These are phyloP conservation scores for Myxozyma monticola DNA, from an alignment of 805 yeast genomes.

Conservation along the genomic window DNA sequence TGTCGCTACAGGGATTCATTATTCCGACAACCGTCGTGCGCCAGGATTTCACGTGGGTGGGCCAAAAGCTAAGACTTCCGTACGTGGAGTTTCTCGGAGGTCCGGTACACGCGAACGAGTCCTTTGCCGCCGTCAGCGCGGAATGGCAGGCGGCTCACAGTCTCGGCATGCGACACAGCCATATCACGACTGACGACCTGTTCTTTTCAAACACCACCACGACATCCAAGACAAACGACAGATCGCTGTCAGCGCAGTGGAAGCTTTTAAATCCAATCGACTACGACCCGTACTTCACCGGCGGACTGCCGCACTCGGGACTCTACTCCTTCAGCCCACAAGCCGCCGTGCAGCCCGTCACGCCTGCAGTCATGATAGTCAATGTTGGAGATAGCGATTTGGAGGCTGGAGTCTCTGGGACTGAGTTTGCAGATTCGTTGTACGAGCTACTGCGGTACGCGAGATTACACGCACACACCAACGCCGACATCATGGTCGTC, in stretches of 20 bases:
- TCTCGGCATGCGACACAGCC: constrained; percentile 19
- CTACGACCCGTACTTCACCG: constrained; percentile 16
- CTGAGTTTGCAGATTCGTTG: constrained; percentile 14
- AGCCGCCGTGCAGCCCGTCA: constrained; percentile 9
- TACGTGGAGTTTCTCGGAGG: constrained; percentile 31
- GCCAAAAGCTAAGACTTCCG: constrained; percentile 7
- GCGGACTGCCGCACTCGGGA: constrained; percentile 21
- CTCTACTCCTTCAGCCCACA: constrained; percentile 13
- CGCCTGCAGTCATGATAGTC: constrained; percentile 22
- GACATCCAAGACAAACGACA: background rate
- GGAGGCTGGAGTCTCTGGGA: constrained; percentile 1
- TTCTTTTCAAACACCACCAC: background rate
- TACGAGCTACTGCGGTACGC: constrained; percentile 12
- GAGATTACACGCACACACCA: constrained; percentile 16
- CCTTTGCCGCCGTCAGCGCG: constrained; percentile 14
- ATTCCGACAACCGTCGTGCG: constrained; percentile 16
- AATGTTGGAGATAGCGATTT: constrained; percentile 24
- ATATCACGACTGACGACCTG: constrained; percentile 18
- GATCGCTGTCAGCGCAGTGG: constrained; percentile 20
- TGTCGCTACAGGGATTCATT: constrained; percentile 20
- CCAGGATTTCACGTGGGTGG: constrained; percentile 19
- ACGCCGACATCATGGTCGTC: constrained; percentile 17
- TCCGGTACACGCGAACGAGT: background rate
- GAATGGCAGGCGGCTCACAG: constrained; percentile 25
- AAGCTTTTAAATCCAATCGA: constrained; percentile 17